Evolutionary conservation across 495 filamentous ascomycete species (phyloP).

Genomic region (Staphylotrichum tortipilum): DNA sequence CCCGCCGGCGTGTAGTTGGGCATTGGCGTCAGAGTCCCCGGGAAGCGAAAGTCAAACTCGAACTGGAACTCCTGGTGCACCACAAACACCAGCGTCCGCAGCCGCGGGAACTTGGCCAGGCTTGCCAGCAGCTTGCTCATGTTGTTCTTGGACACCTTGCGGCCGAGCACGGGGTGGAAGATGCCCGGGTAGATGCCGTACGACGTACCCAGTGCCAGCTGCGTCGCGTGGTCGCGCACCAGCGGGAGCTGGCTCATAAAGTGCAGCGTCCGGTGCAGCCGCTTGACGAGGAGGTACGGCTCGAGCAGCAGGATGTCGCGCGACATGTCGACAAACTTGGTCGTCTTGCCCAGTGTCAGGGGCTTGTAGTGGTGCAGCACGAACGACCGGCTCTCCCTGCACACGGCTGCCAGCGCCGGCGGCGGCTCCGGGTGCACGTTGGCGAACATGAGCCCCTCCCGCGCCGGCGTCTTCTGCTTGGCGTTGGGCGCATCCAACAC

Average conservation of each 20-base stretch:
- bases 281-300: constrained; percentile 41
- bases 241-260: constrained; percentile 41
- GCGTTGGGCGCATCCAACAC: constrained; percentile 40
- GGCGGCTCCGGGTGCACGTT: constrained; percentile 40
- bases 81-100: constrained; percentile 36
- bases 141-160: constrained; percentile 41
- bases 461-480: constrained; percentile 30
- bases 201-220: constrained; percentile 39
- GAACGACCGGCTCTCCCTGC: constrained; percentile 39
- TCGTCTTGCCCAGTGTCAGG: constrained; percentile 36
- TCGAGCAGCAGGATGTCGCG: constrained; percentile 43
- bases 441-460: constrained; percentile 39
- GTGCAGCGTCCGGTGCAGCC: constrained; percentile 38
- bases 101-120: constrained; percentile 35
- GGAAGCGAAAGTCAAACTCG: constrained; percentile 33
- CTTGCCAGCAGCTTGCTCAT: constrained; percentile 36
- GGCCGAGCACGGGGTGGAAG: constrained; percentile 38
- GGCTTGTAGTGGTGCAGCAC: constrained; percentile 41
- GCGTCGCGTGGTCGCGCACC: constrained; percentile 34
- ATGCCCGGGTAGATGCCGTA: constrained; percentile 40
- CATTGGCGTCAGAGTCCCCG: constrained; percentile 21
- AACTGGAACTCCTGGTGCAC: constrained; percentile 43
- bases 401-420: constrained; percentile 38
- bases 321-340: constrained; percentile 39
- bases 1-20: not conserved